Percentiles rank a stretch among this genome's conserved stretches.
These are phyloP conservation scores for grape (Vitis vinifera) DNA, from an alignment of 164 flowering plant genomes.

Conservation along the genomic window ASM3070453v1 NC_081808.1:19871501-19872000, in stretches of 20 bases:
- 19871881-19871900: conserved; percentile 19
- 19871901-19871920: conserved; percentile 16
- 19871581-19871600: not conserved
- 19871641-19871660: conserved; percentile 2
- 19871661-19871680: not conserved
- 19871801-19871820: conserved; percentile 43
- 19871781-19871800: conserved; percentile 73
- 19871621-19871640: not conserved
- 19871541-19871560: conserved; percentile 19
- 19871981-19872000: conserved; percentile 23
- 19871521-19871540: conserved; percentile 17
- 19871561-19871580: conserved; percentile 10
- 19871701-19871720: not conserved
- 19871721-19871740: conserved; percentile 34
- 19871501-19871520: conserved; percentile 39
- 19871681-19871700: too few species aligned
- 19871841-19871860: conserved; percentile 33
- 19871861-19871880: conserved; percentile 30
- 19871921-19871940: conserved; percentile 28
- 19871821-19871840: conserved; percentile 60
- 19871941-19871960: conserved; percentile 11
- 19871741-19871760: conserved; percentile 19
- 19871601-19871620: conserved; percentile 1
- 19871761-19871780: conserved; percentile 53
- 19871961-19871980: conserved; percentile 41